These are phyloP conservation scores for Anastatica hierochuntica DNA, from an alignment of 345 rosid genomes.

Conservation along the genomic window DNA sequence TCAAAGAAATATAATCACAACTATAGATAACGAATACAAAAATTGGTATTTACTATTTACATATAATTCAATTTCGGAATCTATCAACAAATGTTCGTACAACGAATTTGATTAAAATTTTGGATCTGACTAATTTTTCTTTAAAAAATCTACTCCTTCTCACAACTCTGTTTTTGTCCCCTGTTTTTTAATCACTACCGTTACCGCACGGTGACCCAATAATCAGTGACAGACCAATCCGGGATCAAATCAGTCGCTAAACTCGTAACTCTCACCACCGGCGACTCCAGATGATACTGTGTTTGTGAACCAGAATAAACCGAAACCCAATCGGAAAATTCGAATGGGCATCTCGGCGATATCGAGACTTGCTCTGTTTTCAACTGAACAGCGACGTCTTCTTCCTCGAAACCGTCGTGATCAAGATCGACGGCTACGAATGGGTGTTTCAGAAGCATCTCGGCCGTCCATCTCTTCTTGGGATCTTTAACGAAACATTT, in stretches of 20 bases:
- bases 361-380: slow-evolving; percentile 11
- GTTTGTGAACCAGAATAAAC: too few species aligned
- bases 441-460: slow-evolving; percentile 67
- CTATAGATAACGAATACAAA: slow-evolving; percentile 1
- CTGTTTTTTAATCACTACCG: not conserved
- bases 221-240: slow-evolving; percentile 32
- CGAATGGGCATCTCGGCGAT: slow-evolving; percentile 47
- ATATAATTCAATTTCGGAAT: too few species aligned
- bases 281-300: slow-evolving; percentile 9
- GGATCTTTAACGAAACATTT: slow-evolving; percentile 59
- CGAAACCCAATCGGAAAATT: slow-evolving; percentile 37
- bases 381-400: not conserved
- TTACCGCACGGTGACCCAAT: slow-evolving; percentile 38
- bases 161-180: slow-evolving; percentile 13
- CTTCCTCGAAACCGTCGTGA: slow-evolving; percentile 7
- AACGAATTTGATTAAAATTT: slow-evolving; percentile 5
- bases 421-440: slow-evolving; percentile 33
- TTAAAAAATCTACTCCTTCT: slow-evolving; percentile 11
- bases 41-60: too few species aligned
- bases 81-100: slow-evolving; percentile 3
- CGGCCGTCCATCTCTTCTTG: slow-evolving; percentile 52
- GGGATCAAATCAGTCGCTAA: slow-evolving; percentile 18
- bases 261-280: slow-evolving; percentile 20
- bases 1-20: not conserved
- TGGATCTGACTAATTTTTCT: slow-evolving; percentile 12